Evolutionary conservation across 163 green algal genomes (phyloP), one percentile per base, ranked within the genome.

Genomic region (Prototheca wickerhamii): DNA sequence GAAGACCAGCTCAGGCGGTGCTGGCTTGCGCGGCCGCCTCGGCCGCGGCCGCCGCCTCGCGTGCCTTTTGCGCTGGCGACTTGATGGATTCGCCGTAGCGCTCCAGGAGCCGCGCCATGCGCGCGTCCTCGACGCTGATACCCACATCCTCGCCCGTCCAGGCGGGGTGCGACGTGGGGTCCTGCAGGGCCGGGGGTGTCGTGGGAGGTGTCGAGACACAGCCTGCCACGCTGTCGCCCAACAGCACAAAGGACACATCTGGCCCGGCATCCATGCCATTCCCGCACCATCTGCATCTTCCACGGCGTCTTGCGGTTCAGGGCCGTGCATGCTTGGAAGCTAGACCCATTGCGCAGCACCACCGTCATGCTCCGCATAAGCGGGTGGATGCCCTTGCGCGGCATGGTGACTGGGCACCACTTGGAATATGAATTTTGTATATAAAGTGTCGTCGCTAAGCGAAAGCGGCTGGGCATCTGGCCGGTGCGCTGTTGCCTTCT

Each of bases 301-400:
- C 69, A 73, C 0, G 74, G 74, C 4, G 34, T 53, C 10, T 6
- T 35, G 3, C 62, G 35, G 15, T 76, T 69, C 59, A 77, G 57
- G 10, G 74, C 51, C 17, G 57, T 80, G 4, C 43, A 8, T 2
- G 80, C 33, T 10, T 66, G 30, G 26, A 80, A 75, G 56, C 58
- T 75, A 17, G 77, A 71, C 8, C 77, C 77, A 44, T 84, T 84
- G 30, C 69, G 56, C 63, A 82, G 58, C 1, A 84, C 77, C 26
- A 82, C 65, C 1, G 65, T 75, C 42, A 82, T 65, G 4, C 50
- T 67, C n/a, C 62, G 55, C 40, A 78, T 68, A 25, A 80, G 34
- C 17, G 77, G 77, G 60, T 84, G 77, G 6, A 84, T 73, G 8
- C 75, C 77, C 42, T 69, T 71, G 32, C 66, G 64, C n/a, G 56